A percentile compares a stretch with the other conserved stretches of the same genome.
These are phyloP conservation scores for Debaryomyces sp. DNA, from an alignment of 1,139 yeast genomes.

Conservation along the genomic window DNA sequence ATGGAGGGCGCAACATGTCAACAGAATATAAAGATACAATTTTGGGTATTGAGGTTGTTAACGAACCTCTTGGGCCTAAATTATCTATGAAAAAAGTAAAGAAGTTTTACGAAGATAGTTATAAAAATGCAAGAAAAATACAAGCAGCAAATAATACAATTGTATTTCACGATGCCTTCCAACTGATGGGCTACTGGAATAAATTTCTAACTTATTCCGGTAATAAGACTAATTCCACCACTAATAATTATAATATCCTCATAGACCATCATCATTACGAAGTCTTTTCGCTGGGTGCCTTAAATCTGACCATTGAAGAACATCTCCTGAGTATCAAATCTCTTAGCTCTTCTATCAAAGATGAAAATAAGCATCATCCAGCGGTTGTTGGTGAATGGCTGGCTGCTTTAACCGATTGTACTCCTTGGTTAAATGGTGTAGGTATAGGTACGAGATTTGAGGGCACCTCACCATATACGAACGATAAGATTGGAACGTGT, in stretches of 20 bases:
- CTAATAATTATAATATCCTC: slow-evolving; percentile 42
- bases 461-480: slow-evolving; percentile 44
- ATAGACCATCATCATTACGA: slow-evolving; percentile 71
- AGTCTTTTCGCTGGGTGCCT: slow-evolving; percentile 50
- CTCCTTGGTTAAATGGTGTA: slow-evolving; percentile 66
- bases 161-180: slow-evolving; percentile 63
- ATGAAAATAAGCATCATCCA: slow-evolving; percentile 45
- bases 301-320: slow-evolving; percentile 38
- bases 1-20: slow-evolving; percentile 37
- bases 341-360: slow-evolving; percentile 37
- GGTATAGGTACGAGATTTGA: slow-evolving; percentile 62
- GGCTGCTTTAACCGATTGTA: slow-evolving; percentile 67
- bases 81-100: slow-evolving; percentile 40
- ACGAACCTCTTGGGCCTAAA: slow-evolving; percentile 59
- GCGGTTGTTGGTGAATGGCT: slow-evolving; percentile 67
- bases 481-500: slow-evolving; percentile 37
- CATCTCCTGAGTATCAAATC: slow-evolving; percentile 40
- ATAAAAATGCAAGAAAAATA: slow-evolving; percentile 35
- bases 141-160: slow-evolving; percentile 47
- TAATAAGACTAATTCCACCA: slow-evolving; percentile 15
- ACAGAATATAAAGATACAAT: slow-evolving; percentile 48
- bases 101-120: slow-evolving; percentile 44
- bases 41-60: slow-evolving; percentile 63
- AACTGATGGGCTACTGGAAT: slow-evolving; percentile 54
- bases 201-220: slow-evolving; percentile 35